Conservation (phyloP, 108 stramenopile species). For the Nitzschia inconspicua region DNA sequence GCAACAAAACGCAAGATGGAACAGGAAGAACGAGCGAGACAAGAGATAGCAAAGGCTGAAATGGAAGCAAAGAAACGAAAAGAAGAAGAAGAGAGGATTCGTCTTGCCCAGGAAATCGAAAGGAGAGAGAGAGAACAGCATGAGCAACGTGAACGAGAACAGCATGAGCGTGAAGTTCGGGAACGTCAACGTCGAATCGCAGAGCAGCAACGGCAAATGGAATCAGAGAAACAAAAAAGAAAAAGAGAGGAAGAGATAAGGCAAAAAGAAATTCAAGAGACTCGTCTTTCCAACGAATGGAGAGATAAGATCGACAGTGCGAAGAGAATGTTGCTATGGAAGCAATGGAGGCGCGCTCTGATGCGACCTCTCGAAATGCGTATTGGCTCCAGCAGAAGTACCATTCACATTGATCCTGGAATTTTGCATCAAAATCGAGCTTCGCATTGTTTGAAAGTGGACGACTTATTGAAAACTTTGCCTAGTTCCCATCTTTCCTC, state of each 20-base stretch:
- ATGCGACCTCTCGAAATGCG: constrained; percentile 17
- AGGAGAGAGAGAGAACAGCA: constrained; percentile 4
- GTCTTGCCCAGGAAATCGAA: neutral
- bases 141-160: constrained; percentile 8
- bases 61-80: constrained; percentile 12
- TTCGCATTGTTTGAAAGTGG: neutral
- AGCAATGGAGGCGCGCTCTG: constrained; percentile 17
- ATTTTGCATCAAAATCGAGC: constrained; percentile 1
- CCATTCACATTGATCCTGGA: constrained; percentile 24
- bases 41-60: constrained; percentile 10
- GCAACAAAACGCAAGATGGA: neutral
- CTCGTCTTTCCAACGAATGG: constrained; percentile 16
- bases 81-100: constrained; percentile 19
- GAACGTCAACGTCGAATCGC: constrained; percentile 3
- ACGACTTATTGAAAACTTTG: neutral
- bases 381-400: neutral
- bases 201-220: neutral
- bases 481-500: neutral
- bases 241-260: constrained; percentile 12
- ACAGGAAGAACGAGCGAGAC: constrained; percentile 17
- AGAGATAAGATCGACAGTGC: constrained; percentile 25
- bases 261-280: constrained; percentile 15
- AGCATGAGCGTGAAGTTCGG: constrained; percentile 1
- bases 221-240: constrained; percentile 6
- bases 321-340: constrained; percentile 22